Percentiles rank a stretch among this genome's conserved stretches.
Conservation (phyloP, 78 protist species). For the Dictyostelium intermedium region DNA sequence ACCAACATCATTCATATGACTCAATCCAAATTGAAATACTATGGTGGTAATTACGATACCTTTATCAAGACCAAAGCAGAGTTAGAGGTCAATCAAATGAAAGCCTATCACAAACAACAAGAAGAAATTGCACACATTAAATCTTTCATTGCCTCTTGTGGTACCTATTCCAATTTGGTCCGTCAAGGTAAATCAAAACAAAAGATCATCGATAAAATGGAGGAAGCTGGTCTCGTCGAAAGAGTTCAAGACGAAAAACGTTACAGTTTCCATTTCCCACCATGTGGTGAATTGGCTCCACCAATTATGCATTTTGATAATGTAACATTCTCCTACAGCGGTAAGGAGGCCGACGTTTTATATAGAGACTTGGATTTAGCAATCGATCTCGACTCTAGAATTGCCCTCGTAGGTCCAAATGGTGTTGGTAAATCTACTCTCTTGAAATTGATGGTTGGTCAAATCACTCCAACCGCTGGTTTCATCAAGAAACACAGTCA, state of each 20-base stretch:
- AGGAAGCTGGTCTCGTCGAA: slow-evolving; percentile 90
- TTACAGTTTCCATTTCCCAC: slow-evolving; percentile 88
- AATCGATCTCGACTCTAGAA: slow-evolving; percentile 88
- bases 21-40: slow-evolving; percentile 75
- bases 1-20: slow-evolving; percentile 91
- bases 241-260: slow-evolving; percentile 76
- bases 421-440: slow-evolving; percentile 97
- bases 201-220: slow-evolving; percentile 89
- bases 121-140: slow-evolving; percentile 93
- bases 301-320: slow-evolving; percentile 91
- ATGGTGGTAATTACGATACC: slow-evolving; percentile 88
- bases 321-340: slow-evolving; percentile 92
- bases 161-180: slow-evolving; percentile 83
- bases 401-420: slow-evolving; percentile 97
- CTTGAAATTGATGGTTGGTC: slow-evolving; percentile 92
- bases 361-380: slow-evolving; percentile 92
- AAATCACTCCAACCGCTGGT: slow-evolving; percentile 91
- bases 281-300: slow-evolving; percentile 87
- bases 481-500: slow-evolving; percentile 83
- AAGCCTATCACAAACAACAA: slow-evolving; percentile 92
- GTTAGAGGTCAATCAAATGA: slow-evolving; percentile 85
- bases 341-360: slow-evolving; percentile 81
- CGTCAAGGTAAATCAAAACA: slow-evolving; percentile 79
- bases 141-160: slow-evolving; percentile 89
- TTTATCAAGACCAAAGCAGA: slow-evolving; percentile 86